Base-by-base conservation (phyloP, 1,284 basidiomycete species). In the Austroboletus rostrupii region DNA sequence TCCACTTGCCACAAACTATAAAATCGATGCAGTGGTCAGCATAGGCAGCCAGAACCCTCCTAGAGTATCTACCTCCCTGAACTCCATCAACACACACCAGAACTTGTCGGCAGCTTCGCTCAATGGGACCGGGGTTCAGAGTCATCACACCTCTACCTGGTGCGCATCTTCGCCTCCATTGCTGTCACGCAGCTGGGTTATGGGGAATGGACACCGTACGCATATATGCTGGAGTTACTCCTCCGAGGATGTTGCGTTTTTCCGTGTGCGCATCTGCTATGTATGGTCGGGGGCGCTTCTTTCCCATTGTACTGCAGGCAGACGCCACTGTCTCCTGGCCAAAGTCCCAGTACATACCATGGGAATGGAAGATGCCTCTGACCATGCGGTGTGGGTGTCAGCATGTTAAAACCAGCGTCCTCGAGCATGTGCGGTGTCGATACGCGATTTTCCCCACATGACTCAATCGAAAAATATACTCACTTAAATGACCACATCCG, bases 281-380 rank as follows among this genome's bases (percentile, higher is more conserved):
- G 59, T 59, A 68, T 66, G 67, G 64, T 69, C 64, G 46, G 67
- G 35, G 59, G 67, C 65, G 66, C 46, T 69, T 68, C 64, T 43
- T 53, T 70, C 68, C 65, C 67, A 69, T 71, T 52, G 63, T 69
- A 69, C 64, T 66, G 66, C 53, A 54, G 63, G 46, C 53, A 48
- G 48, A 64, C 33, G 57, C 66, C 61, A 67, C 62, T 58, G 47
- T 63, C 61, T 57, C 56, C 56, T 61, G 58, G 67, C 56, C 51
- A 41, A 57, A 49, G 54, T 54, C 55, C 58, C 54, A 67, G 71
- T 71, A 70, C 70, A 73, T 71, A 70, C 70, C 70, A 71, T 71
- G 70, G 69, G 70, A 71, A 71, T 73, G 71, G 69, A 73, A 73
- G 70, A 71, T 60, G 68, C 61, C 65, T 62, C 61, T 58, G 70